Percentiles rank a stretch among this genome's conserved stretches.
These are phyloP conservation scores for Kwoniella shandongensis DNA, from an alignment of 768 basidiomycete species.

Conservation along the genomic window DNA sequence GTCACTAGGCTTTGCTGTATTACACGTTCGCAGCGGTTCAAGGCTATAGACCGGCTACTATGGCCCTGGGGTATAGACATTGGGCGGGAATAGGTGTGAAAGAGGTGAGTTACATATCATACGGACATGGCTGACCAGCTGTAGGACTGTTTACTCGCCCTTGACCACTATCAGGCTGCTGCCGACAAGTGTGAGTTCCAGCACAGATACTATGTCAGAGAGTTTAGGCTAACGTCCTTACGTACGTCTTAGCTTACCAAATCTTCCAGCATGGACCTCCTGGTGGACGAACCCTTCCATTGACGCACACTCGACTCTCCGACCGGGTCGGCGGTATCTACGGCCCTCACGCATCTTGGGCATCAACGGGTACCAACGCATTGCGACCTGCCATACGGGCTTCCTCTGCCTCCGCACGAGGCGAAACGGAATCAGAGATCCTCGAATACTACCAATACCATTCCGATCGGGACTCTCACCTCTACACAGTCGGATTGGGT, in stretches of 20 bases:
- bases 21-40: conserved; percentile 92
- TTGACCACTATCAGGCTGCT: conserved; percentile 85
- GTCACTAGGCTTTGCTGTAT: conserved; percentile 70
- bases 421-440: conserved; percentile 91
- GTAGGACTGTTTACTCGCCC: conserved; percentile 70
- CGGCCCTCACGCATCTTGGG: conserved; percentile 90
- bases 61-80: conserved; percentile 89
- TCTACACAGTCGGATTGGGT: conserved; percentile 88
- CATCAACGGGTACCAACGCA: conserved; percentile 76
- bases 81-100: conserved; percentile 93
- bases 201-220: conserved; percentile 27
- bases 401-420: conserved; percentile 74
- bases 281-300: conserved; percentile 81
- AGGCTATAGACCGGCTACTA: conserved; percentile 81
- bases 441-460: conserved; percentile 96
- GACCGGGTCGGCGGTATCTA: conserved; percentile 91
- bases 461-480: conserved; percentile 83
- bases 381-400: conserved; percentile 78
- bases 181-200: conserved; percentile 69
- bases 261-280: conserved; percentile 82
- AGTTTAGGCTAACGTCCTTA: too few relatives aligned
- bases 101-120: conserved; percentile 56
- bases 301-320: conserved; percentile 76
- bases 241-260: conserved; percentile 71
- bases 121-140: conserved; percentile 9